Evolutionary conservation across 345 rosid species (phyloP).

Genomic region (Draba incana): DNA sequence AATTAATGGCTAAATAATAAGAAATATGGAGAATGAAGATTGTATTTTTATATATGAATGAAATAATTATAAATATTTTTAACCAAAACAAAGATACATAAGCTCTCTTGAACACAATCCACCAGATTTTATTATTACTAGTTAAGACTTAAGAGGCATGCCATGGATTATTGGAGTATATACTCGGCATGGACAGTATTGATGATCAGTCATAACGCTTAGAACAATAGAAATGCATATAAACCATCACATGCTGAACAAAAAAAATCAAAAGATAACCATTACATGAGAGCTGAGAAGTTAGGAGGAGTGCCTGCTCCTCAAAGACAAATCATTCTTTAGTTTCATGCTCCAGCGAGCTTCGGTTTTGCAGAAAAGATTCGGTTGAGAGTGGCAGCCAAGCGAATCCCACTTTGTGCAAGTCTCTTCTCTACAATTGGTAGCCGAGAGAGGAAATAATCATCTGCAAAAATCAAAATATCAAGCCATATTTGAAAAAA

Average conservation of each 20-base stretch:
- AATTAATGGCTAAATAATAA: no score
- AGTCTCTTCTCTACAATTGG: constrained; percentile 80
- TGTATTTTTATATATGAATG: no score
- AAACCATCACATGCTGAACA: neutral
- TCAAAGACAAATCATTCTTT: neutral
- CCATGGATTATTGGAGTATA: no score
- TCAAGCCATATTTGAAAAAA: neutral
- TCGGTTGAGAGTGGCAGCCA: constrained; percentile 80
- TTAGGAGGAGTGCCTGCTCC: neutral
- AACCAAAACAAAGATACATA: no score
- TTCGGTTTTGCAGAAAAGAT: constrained; percentile 53
- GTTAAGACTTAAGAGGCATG: no score
- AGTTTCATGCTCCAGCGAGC: constrained; percentile 50
- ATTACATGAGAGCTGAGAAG: neutral
- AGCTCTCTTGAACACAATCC: no score
- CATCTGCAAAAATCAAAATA: constrained; percentile 48
- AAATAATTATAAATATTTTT: no score
- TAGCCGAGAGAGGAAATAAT: constrained; percentile 74
- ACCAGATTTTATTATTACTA: no score
- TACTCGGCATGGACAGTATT: no score
- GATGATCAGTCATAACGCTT: neutral
- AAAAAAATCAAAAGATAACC: neutral
- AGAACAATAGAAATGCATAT: constrained; percentile 1
- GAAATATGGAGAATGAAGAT: no score
- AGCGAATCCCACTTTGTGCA: constrained; percentile 84